Evolutionary conservation across 306 rosid genomes (phyloP).

Genomic region (Malus sylvestris): DNA sequence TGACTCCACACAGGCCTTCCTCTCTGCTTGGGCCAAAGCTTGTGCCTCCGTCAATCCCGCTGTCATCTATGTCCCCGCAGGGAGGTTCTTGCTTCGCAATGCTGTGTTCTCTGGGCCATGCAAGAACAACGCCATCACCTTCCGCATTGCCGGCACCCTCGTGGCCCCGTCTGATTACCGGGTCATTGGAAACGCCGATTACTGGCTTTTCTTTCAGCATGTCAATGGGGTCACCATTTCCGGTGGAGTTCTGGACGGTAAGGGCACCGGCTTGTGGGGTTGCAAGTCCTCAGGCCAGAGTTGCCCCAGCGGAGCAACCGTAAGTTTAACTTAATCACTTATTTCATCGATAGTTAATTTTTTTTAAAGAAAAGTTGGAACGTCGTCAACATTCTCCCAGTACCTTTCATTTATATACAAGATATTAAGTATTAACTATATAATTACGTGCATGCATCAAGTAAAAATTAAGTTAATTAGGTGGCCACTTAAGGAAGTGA

Average conservation of each 20-base stretch:
- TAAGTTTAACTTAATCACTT: background rate
- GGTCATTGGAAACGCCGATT: constrained; percentile 25
- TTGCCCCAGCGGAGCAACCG: constrained; percentile 52
- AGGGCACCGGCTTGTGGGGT: constrained; percentile 42
- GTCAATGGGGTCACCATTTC: constrained; percentile 34
- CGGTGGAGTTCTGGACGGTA: constrained; percentile 43
- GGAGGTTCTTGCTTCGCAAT: constrained; percentile 28
- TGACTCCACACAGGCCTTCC: constrained; percentile 30
- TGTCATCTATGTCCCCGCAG: constrained; percentile 31
- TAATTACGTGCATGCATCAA: background rate
- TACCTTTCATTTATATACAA: background rate
- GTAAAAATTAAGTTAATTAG: background rate
- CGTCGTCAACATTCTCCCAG: background rate
- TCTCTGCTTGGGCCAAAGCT: constrained; percentile 34
- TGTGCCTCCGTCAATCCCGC: constrained; percentile 29
- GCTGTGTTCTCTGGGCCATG: constrained; percentile 38
- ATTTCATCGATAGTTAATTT: background rate
- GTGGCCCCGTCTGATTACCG: constrained; percentile 37
- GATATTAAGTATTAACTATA: background rate
- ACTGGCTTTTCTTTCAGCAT: constrained; percentile 30
- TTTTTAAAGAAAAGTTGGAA: background rate
- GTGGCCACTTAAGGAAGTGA: background rate
- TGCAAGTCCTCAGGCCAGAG: constrained; percentile 35
- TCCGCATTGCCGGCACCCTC: constrained; percentile 35
- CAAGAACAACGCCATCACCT: constrained; percentile 20